Conservation (phyloP, 768 basidiomycete species). For the Pleurotus citrinopileatus region DNA sequence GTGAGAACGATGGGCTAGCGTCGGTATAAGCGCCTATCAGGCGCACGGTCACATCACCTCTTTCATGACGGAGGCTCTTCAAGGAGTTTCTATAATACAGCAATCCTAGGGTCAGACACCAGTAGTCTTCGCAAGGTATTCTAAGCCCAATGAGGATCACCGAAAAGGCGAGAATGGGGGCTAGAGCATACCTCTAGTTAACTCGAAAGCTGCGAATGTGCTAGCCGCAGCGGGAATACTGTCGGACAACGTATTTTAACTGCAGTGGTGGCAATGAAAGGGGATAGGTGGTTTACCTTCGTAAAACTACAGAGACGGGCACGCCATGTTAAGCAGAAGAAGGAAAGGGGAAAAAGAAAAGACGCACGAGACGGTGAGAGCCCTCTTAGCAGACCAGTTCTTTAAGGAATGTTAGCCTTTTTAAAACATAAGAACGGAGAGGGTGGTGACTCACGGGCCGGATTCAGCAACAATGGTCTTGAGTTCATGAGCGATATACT, state of each 20-base stretch:
- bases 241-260: slow-evolving; percentile 8
- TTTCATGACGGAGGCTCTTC: too few species aligned
- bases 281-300: slow-evolving; percentile 7
- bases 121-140: slow-evolving; percentile 34
- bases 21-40: too few species aligned
- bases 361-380: slow-evolving; percentile 73
- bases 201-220: slow-evolving; percentile 88
- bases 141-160: slow-evolving; percentile 16
- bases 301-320: slow-evolving; percentile 4
- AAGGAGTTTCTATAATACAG: too few species aligned
- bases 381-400: slow-evolving; percentile 68
- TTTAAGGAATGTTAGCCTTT: slow-evolving; percentile 17
- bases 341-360: background rate
- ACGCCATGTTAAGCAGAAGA: background rate
- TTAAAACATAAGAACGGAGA: background rate
- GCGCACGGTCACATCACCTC: too few species aligned
- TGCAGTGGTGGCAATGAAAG: too few species aligned
- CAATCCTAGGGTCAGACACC: too few species aligned
- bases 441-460: slow-evolving; percentile 54
- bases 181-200: slow-evolving; percentile 61
- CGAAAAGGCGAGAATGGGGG: background rate
- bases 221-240: slow-evolving; percentile 91
- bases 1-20: too few species aligned
- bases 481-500: slow-evolving; percentile 77
- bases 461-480: slow-evolving; percentile 63